phyloP scores from a whole-genome alignment of 345 rosid genomes.

The Eucalyptus regnans region DNA sequence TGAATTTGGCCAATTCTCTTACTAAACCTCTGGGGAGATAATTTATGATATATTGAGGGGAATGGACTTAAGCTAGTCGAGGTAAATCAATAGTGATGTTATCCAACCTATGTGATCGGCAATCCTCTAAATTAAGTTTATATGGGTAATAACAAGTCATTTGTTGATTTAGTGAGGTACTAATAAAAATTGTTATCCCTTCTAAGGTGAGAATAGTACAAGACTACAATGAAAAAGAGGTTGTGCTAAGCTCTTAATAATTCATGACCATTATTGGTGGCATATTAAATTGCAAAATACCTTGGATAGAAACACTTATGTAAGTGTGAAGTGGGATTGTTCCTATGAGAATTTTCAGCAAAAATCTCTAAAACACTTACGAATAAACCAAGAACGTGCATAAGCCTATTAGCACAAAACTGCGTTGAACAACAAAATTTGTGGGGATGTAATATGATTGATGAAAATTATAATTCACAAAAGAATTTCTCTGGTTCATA shows the following conservation, averaged over 20 bases:
- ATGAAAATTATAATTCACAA: not conserved
- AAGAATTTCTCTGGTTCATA: not conserved
- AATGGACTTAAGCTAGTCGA: too few relatives aligned
- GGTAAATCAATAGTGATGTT: not conserved
- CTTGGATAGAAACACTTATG: not conserved
- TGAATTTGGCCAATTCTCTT: not conserved
- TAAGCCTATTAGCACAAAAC: not conserved
- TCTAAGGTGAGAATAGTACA: not conserved
- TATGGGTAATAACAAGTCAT: too few relatives aligned
- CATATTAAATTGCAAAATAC: not conserved
- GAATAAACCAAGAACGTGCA: not conserved
- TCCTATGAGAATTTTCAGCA: not conserved
- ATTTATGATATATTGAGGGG: not conserved
- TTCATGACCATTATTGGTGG: not conserved
- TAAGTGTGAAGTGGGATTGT: not conserved
- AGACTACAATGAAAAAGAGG: not conserved
- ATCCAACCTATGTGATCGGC: too few relatives aligned
- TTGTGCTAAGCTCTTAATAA: not conserved
- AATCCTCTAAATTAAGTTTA: too few relatives aligned
- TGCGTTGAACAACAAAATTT: not conserved
- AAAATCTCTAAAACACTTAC: not conserved
- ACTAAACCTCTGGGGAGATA: not conserved
- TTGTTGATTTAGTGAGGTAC: not conserved
- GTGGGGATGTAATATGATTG: not conserved
- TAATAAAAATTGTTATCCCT: not conserved